Evolutionary conservation across 495 filamentous ascomycete species (phyloP).

Genomic region (Penicillium chermesinum): DNA sequence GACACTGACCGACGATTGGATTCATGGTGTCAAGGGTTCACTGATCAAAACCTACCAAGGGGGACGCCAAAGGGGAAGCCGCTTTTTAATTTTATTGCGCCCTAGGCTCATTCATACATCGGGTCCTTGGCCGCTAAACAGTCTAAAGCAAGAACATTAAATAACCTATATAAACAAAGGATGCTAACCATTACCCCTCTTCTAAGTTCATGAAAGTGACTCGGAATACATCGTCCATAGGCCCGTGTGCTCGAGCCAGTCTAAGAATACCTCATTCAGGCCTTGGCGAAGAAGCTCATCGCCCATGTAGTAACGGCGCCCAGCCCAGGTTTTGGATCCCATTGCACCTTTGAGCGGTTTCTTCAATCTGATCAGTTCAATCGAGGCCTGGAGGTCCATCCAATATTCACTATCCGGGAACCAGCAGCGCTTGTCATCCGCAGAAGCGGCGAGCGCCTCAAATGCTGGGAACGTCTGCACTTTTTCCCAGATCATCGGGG

Average conservation of each 20-base stretch:
- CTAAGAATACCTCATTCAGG: constrained; percentile 18
- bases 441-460: constrained; percentile 7
- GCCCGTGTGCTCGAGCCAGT: constrained; percentile 15
- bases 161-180: too few species aligned
- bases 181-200: neutral
- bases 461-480: constrained; percentile 13
- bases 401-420: constrained; percentile 10
- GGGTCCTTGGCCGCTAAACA: too few species aligned
- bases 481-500: constrained; percentile 9
- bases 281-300: constrained; percentile 22
- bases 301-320: constrained; percentile 13
- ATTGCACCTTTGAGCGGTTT: constrained; percentile 7
- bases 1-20: too few species aligned
- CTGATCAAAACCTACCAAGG: too few species aligned
- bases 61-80: too few species aligned
- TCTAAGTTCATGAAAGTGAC: neutral
- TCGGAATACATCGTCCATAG: constrained; percentile 11
- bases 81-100: too few species aligned
- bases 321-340: constrained; percentile 5
- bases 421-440: constrained; percentile 9
- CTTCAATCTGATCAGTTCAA: constrained; percentile 8
- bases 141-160: too few species aligned
- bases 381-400: constrained; percentile 15
- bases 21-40: too few species aligned
- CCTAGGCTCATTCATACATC: too few species aligned